Percentiles rank a stretch among this genome's conserved stretches.
Conservation (phyloP, 176 grass and related monocot species). For the Cocos nucifera region DNA sequence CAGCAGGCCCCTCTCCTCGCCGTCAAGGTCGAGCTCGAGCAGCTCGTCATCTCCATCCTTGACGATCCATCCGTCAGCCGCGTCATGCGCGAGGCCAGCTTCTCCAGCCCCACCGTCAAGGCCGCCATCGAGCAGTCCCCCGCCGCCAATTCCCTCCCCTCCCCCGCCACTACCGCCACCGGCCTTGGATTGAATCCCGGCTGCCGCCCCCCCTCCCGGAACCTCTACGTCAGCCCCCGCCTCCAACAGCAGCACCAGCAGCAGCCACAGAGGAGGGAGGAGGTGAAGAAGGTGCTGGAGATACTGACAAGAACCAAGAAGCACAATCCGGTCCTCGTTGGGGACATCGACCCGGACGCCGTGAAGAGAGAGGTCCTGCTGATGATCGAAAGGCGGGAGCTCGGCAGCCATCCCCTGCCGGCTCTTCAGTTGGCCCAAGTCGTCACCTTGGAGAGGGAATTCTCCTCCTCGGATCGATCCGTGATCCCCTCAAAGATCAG, state of each 20-base stretch:
- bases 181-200: not conserved
- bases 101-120: slow-evolving; percentile 61
- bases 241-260: slow-evolving; percentile 18
- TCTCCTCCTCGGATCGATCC: slow-evolving; percentile 22
- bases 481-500: slow-evolving; percentile 34
- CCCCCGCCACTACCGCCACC: slow-evolving; percentile 7
- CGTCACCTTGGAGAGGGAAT: slow-evolving; percentile 27
- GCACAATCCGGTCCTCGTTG: slow-evolving; percentile 71
- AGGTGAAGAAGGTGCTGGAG: slow-evolving; percentile 48
- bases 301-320: slow-evolving; percentile 44
- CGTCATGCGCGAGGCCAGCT: slow-evolving; percentile 90
- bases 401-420: slow-evolving; percentile 22
- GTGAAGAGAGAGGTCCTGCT: slow-evolving; percentile 47
- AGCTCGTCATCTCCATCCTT: slow-evolving; percentile 68
- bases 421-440: slow-evolving; percentile 15
- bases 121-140: slow-evolving; percentile 27
- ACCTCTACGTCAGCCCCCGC: slow-evolving; percentile 27
- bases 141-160: slow-evolving; percentile 1
- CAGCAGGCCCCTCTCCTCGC: slow-evolving; percentile 35
- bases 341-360: slow-evolving; percentile 51
- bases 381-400: slow-evolving; percentile 38
- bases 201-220: too few species aligned
- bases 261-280: slow-evolving; percentile 27
- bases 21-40: slow-evolving; percentile 52
- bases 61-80: slow-evolving; percentile 89